phyloP scores from a whole-genome alignment of 2,329 filamentous ascomycete genomes.

The Ascochyta koolunga region DNA sequence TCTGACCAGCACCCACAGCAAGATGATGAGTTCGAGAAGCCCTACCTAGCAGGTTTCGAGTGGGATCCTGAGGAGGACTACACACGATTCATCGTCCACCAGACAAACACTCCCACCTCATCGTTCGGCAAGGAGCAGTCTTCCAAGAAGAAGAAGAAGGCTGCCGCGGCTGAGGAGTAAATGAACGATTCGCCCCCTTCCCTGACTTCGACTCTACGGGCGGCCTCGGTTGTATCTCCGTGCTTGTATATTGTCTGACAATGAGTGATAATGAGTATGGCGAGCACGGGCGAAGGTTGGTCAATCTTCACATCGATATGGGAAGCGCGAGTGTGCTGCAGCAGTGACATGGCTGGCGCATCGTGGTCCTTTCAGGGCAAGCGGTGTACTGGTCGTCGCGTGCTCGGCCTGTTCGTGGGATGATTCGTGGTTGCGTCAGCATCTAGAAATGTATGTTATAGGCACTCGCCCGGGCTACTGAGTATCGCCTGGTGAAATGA shows the following conservation, averaged over 20 bases:
- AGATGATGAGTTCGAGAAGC: conserved; percentile 87
- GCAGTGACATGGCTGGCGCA: conserved; percentile 21
- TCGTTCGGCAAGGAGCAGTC: conserved; percentile 52
- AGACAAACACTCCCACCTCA: conserved; percentile 65
- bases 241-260: conserved; percentile 31
- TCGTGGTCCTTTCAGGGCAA: conserved; percentile 23
- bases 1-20: conserved; percentile 60
- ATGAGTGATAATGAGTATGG: conserved; percentile 29
- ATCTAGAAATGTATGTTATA: conserved; percentile 34
- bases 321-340: conserved; percentile 43
- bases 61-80: conserved; percentile 94
- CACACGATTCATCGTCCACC: conserved; percentile 85
- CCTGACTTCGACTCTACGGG: conserved; percentile 41
- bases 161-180: conserved; percentile 40
- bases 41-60: conserved; percentile 92
- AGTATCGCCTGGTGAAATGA: conserved; percentile 29
- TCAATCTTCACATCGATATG: conserved; percentile 39
- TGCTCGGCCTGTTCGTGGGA: conserved; percentile 28
- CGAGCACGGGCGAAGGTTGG: conserved; percentile 30
- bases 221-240: conserved; percentile 27
- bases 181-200: conserved; percentile 48
- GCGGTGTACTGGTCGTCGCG: conserved; percentile 21
- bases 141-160: conserved; percentile 49
- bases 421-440: conserved; percentile 25
- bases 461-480: conserved; percentile 29